A percentile compares a stretch with the other conserved stretches of the same genome.
These are phyloP conservation scores for Annulohypoxylon stygium DNA, from an alignment of 495 filamentous ascomycete species.

Conservation along the genomic window DNA sequence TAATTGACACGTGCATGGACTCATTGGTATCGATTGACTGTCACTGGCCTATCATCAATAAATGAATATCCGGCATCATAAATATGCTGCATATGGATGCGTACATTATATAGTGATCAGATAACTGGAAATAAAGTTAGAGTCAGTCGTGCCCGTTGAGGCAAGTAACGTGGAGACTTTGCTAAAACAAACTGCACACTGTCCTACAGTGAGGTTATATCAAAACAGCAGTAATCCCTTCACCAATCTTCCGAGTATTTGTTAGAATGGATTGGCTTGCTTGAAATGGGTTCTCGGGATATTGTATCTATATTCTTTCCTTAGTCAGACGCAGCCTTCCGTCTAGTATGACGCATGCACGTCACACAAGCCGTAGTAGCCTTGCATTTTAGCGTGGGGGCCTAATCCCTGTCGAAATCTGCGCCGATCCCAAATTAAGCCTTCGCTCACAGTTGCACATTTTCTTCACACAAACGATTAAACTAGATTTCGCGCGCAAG, in stretches of 20 bases:
- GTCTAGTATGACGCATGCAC: conserved; percentile 36
- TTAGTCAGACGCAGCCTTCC: conserved; percentile 22
- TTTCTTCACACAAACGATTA: conserved; percentile 28
- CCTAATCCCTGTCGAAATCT: conserved; percentile 40
- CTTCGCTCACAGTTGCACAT: background rate
- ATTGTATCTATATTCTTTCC: background rate
- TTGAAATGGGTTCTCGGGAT: too few relatives aligned
- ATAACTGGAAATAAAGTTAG: background rate
- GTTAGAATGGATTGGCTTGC: too few relatives aligned
- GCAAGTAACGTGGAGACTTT: background rate
- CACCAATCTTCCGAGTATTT: too few relatives aligned
- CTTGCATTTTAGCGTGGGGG: conserved; percentile 29
- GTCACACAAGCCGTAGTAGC: conserved; percentile 31
- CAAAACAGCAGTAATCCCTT: too few relatives aligned
- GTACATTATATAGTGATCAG: background rate
- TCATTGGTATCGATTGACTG: background rate
- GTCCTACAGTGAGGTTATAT: too few relatives aligned
- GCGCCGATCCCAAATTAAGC: conserved; percentile 11
- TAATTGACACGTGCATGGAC: background rate
- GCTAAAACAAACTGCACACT: too few relatives aligned
- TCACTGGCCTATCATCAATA: background rate
- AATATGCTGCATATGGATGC: too few relatives aligned
- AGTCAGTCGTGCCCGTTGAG: background rate
- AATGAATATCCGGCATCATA: background rate
- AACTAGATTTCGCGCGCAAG: conserved; percentile 4